phyloP scores from a whole-genome alignment of 192 early-diverging fungal genomes.

The Backusella macrospora region DNA sequence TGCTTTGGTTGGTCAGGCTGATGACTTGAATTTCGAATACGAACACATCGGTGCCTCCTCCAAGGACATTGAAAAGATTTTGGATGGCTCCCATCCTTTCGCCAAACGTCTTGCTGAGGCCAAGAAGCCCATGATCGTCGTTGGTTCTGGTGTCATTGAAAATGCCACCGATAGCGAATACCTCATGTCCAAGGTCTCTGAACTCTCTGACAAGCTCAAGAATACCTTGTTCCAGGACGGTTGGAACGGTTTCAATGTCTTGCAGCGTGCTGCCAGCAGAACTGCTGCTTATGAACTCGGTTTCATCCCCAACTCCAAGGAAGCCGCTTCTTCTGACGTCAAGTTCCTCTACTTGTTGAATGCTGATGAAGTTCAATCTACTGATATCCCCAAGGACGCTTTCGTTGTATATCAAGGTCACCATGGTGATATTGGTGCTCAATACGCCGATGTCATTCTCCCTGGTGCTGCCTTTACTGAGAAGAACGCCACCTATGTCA shows the following conservation, averaged over 20 bases:
- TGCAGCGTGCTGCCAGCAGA: slow-evolving; percentile 87
- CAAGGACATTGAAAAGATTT: slow-evolving; percentile 67
- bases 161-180: slow-evolving; percentile 69
- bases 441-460: slow-evolving; percentile 93
- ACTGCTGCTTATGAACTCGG: slow-evolving; percentile 92
- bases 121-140: slow-evolving; percentile 89
- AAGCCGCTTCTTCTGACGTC: slow-evolving; percentile 36
- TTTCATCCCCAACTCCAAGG: slow-evolving; percentile 66
- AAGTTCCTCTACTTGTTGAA: slow-evolving; percentile 92
- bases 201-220: slow-evolving; percentile 70
- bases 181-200: slow-evolving; percentile 74
- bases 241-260: slow-evolving; percentile 91
- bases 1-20: slow-evolving; percentile 78
- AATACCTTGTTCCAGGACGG: slow-evolving; percentile 69
- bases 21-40: slow-evolving; percentile 90
- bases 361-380: slow-evolving; percentile 82
- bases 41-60: slow-evolving; percentile 75
- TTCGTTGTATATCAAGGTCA: slow-evolving; percentile 99
- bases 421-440: slow-evolving; percentile 96
- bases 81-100: slow-evolving; percentile 74
- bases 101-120: slow-evolving; percentile 74
- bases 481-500: slow-evolving; percentile 93
- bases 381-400: slow-evolving; percentile 82
- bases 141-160: slow-evolving; percentile 83
- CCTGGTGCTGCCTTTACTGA: slow-evolving; percentile 97